These are phyloP conservation scores for Ogataea parapolymorpha DNA, from an alignment of 805 yeast species.

Conservation along the genomic window DNA sequence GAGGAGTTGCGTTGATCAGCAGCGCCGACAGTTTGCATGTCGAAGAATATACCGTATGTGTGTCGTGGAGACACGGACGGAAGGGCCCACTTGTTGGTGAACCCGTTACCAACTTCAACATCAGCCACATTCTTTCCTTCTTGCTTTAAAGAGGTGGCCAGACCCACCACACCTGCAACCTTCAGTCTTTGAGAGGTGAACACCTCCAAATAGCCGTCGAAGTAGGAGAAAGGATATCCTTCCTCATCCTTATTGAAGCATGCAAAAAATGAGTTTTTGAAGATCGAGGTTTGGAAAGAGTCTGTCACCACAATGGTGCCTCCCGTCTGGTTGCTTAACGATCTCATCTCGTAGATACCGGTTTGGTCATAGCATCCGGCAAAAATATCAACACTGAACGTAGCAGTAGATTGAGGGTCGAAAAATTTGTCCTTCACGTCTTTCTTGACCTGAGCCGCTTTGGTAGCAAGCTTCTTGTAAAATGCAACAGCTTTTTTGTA, in stretches of 20 bases:
- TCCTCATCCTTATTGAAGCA: constrained; percentile 84
- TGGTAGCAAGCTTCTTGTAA: constrained; percentile 70
- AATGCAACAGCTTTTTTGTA: constrained; percentile 81
- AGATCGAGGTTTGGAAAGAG: constrained; percentile 91
- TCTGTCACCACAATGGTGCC: constrained; percentile 86
- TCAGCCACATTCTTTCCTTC: constrained; percentile 80
- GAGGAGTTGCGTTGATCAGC: constrained; percentile 39
- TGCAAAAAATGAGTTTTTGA: constrained; percentile 87
- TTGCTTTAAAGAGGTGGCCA: constrained; percentile 71
- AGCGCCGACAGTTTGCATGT: constrained; percentile 55
- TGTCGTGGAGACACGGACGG: constrained; percentile 83
- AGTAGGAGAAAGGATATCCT: constrained; percentile 84
- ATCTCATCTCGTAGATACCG: constrained; percentile 92
- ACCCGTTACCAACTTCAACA: constrained; percentile 91
- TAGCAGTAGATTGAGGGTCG: constrained; percentile 43
- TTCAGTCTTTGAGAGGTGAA: constrained; percentile 85
- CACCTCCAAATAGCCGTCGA: constrained; percentile 84
- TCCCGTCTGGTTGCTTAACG: constrained; percentile 80
- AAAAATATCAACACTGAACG: constrained; percentile 84
- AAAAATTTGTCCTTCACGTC: constrained; percentile 36
- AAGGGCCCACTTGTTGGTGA: constrained; percentile 84
- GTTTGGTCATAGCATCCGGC: constrained; percentile 97
- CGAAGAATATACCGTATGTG: constrained; percentile 87
- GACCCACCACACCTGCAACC: constrained; percentile 91
- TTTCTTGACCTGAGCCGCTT: constrained; percentile 52